These are phyloP conservation scores for Geosmithia flava DNA, from an alignment of 2,329 filamentous ascomycete species.

Conservation along the genomic window DNA sequence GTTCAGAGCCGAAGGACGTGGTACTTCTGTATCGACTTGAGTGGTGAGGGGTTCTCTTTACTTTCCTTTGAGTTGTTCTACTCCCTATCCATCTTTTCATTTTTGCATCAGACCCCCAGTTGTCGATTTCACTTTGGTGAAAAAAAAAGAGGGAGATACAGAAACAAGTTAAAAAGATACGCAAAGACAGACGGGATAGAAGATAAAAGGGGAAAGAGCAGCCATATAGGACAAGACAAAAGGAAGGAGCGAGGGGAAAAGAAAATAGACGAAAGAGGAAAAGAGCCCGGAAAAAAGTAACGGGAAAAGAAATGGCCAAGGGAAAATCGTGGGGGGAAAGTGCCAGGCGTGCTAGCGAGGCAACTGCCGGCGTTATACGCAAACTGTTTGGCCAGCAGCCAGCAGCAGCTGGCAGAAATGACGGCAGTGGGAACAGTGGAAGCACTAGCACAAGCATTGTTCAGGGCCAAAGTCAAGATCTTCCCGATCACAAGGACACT, in stretches of 20 bases:
- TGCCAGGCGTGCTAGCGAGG: conserved; percentile 12
- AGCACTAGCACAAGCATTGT: not conserved
- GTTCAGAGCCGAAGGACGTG: conserved; percentile 4
- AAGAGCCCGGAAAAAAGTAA: not conserved
- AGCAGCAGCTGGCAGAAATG: conserved; percentile 7
- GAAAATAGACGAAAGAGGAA: not conserved
- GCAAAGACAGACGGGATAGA: too few species aligned
- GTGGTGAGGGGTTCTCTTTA: not conserved
- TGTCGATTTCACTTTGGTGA: too few species aligned
- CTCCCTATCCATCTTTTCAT: too few species aligned
- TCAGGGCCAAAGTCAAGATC: not conserved
- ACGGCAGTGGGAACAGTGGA: not conserved
- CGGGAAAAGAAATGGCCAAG: conserved; percentile 9
- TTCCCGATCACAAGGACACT: not conserved
- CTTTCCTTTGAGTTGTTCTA: not conserved
- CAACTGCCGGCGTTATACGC: conserved; percentile 8
- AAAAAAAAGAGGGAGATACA: not conserved
- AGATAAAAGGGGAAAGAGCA: not conserved
- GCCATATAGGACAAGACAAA: too few species aligned
- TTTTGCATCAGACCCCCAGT: too few species aligned
- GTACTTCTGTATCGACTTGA: not conserved
- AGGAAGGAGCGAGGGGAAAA: not conserved
- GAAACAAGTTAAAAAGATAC: too few species aligned
- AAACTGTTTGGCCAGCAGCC: conserved; percentile 15
- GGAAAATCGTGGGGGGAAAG: conserved; percentile 14